Conservation (phyloP, 2,329 filamentous ascomycete species). For the Ophiobolus disseminans region DNA sequence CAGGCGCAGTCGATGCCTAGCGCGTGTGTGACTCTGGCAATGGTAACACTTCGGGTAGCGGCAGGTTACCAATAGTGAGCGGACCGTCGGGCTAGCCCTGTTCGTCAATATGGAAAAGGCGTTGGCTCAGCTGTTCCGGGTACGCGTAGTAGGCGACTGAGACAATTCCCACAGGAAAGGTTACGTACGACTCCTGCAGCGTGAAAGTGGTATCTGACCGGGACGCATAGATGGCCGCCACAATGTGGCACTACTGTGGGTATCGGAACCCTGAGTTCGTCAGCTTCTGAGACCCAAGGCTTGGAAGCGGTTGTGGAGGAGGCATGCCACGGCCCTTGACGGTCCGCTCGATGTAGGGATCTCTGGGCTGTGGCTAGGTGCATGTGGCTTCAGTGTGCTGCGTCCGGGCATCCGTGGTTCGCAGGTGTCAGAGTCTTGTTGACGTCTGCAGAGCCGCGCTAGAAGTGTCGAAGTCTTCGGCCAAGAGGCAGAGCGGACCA, state of each 20-base stretch:
- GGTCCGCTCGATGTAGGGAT: not conserved
- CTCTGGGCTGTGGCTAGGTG: conserved; percentile 17
- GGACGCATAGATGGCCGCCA: conserved; percentile 6
- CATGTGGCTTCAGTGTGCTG: conserved; percentile 16
- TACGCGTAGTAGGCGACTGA: conserved; percentile 26
- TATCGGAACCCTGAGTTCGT: conserved; percentile 4
- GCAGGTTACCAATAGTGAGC: too few species aligned
- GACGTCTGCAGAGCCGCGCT: conserved; percentile 41
- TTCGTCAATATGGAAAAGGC: too few species aligned
- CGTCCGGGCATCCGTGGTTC: conserved; percentile 24
- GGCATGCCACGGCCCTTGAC: not conserved
- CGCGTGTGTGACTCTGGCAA: too few species aligned
- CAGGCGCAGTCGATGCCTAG: too few species aligned
- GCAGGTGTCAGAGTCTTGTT: conserved; percentile 24
- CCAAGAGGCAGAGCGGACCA: conserved; percentile 24
- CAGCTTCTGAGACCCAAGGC: conserved; percentile 14
- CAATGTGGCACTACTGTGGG: conserved; percentile 12
- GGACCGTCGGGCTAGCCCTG: too few species aligned
- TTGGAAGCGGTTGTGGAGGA: conserved; percentile 9
- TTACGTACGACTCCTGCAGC: conserved; percentile 2
- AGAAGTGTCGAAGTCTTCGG: conserved; percentile 19
- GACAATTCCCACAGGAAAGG: conserved; percentile 12
- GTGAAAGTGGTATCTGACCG: too few species aligned
- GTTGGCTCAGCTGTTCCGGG: conserved; percentile 2
- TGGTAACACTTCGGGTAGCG: too few species aligned